Conservation (phyloP, 2,329 filamentous ascomycete genomes). For the Verticillium isaacii region DNA sequence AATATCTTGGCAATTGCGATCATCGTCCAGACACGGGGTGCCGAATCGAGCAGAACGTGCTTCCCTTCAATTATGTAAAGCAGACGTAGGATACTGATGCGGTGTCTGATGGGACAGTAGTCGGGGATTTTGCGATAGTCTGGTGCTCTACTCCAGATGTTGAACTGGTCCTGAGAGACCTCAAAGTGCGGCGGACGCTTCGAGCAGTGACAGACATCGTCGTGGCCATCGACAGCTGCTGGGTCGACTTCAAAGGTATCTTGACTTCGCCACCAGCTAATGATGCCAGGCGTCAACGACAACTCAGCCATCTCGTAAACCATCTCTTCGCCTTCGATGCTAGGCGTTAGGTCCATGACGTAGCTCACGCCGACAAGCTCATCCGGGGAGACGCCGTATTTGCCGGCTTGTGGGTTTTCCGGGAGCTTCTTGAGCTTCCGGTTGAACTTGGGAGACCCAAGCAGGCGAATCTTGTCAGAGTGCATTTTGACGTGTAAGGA, state of each 20-base stretch:
- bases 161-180: not conserved
- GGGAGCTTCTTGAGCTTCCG: conserved; percentile 28
- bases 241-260: conserved; percentile 24
- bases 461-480: conserved; percentile 39
- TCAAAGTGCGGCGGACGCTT: not conserved
- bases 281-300: conserved; percentile 51
- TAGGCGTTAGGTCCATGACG: conserved; percentile 60
- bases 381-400: not conserved
- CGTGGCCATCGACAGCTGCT: conserved; percentile 31
- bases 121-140: conserved; percentile 39
- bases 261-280: conserved; percentile 45
- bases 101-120: conserved; percentile 61
- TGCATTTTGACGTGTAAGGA: conserved; percentile 33
- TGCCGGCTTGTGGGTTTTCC: not conserved
- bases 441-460: conserved; percentile 42
- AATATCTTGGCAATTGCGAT: conserved; percentile 57
- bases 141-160: conserved; percentile 11
- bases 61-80: conserved; percentile 53
- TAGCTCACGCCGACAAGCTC: conserved; percentile 43
- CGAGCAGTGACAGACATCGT: conserved; percentile 32
- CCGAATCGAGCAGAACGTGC: conserved; percentile 55
- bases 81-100: conserved; percentile 58
- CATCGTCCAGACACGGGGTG: conserved; percentile 63
- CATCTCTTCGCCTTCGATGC: conserved; percentile 56
- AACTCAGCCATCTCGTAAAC: conserved; percentile 54